These are phyloP conservation scores for Diplodia mutila DNA, from an alignment of 2,329 filamentous ascomycete species.

Conservation along the genomic window DNA sequence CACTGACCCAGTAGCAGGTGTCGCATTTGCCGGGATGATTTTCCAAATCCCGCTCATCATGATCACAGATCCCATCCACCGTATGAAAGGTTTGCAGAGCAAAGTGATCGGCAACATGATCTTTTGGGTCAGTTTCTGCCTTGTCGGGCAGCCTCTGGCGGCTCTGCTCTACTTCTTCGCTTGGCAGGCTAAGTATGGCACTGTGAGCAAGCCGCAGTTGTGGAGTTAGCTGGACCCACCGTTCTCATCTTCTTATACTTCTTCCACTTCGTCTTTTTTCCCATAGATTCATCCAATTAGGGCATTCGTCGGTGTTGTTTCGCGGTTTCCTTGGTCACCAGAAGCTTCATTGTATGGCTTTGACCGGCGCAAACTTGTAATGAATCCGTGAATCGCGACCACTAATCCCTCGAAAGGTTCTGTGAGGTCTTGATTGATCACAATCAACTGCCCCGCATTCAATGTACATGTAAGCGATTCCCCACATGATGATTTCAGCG, in stretches of 20 bases:
- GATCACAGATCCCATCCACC: conserved; percentile 77
- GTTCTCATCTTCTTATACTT: not conserved
- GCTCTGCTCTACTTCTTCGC: conserved; percentile 95
- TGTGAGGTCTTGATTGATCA: not conserved
- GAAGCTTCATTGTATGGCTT: not conserved
- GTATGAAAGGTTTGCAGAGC: conserved; percentile 73
- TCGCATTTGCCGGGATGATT: conserved; percentile 94
- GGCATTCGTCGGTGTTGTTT: not conserved
- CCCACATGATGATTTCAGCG: not conserved
- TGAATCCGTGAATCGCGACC: not conserved
- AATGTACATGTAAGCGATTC: not conserved
- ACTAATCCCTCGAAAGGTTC: not conserved
- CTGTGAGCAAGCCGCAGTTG: conserved; percentile 56
- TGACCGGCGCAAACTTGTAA: not conserved
- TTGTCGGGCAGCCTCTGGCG: conserved; percentile 91
- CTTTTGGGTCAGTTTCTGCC: conserved; percentile 95
- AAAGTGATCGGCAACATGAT: conserved; percentile 87
- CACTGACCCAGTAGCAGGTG: conserved; percentile 58
- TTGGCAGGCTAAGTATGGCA: conserved; percentile 97
- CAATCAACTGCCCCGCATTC: not conserved
- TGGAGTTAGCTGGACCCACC: not conserved
- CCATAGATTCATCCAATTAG: not conserved
- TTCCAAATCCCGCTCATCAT: conserved; percentile 86
- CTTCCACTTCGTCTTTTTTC: not conserved
- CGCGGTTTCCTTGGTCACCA: not conserved